Evolutionary conservation across 768 basidiomycete species (phyloP), one percentile per base, ranked within the genome.

Genomic region (Vishniacozyma victoriae): DNA sequence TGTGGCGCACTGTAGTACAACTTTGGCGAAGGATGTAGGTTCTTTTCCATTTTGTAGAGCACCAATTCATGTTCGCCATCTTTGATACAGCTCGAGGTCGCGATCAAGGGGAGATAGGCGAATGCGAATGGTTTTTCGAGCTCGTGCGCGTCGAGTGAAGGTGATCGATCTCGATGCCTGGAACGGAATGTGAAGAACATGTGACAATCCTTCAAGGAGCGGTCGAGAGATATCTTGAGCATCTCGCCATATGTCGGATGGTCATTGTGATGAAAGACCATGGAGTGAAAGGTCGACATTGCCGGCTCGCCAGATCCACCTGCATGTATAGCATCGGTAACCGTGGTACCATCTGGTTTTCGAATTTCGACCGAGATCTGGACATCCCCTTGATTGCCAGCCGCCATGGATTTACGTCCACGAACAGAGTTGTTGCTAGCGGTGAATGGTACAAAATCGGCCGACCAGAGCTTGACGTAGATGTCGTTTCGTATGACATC

Each of bases 401-500:
- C 46, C 18, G 48, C 19, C 20, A 54, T 51, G 7, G 64, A 55
- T 29, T 57, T 64, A 15, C 66, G 62, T 4, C 55, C 44, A 13
- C 62, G 52, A 13, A 64, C 57, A 3, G 66, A 62, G n/a, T 62
- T 62, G 7, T 51, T 54, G 15, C 50, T 20, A 14, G 43, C 27
- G 0, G 41, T 25, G 2, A 56, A 49, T 3, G 79, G 76, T 2
- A 77, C 73, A 66, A 97, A 97, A 54, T 90, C 86, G 31, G 88
- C 93, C 46, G 83, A 85, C 91, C 91, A 96, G 0, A 97, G 79
- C 70, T 95, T 95, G 75, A 96, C 80, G 71, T 96, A 97, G 12
- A 96, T 77, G 56, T 97, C 93, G 62, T 97, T 96, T 14, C 93
- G 82, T n/a, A 81, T 74, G 53, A 87, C 85, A 5, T 86, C 87